Base-by-base conservation (phyloP, 2,329 filamentous ascomycete genomes). In the Venturia pyrina region DNA sequence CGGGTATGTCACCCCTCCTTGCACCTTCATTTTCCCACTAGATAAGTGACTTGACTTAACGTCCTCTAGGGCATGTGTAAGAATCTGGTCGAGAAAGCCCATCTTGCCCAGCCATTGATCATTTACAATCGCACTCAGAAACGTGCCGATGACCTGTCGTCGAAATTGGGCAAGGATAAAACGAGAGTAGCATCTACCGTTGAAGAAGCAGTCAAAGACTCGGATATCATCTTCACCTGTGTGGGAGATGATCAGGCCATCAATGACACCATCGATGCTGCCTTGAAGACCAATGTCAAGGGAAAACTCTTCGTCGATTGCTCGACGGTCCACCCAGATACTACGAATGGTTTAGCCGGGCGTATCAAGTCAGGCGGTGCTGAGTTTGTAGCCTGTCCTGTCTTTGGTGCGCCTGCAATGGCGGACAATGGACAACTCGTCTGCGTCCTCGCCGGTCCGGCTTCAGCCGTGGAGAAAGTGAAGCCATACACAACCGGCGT, bases 281-380 rank as follows among this genome's bases (percentile, higher is more conserved):
- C 88, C 40, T 77, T 91, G 3, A 71, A 83, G 61, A 73, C 77
- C 21, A 78, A 85, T 66, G 77, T 90, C 21, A 81, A 81, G 37
- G 87, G 85, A 68, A 96, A 96, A 78, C 79, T 95, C 19, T 87
- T 96, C 70, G 83, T 96, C 41, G 92, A 96, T 73, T 93, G 89
- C 81, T 95, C 90, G 3, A 96, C 92, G 34, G 85, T 96, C 44
- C 89, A 95, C 75, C 92, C 93, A 0, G 88, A 93, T 65, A 91
- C 89, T 4, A 90, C 89, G 1, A 84, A 90, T 68, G 81, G 80
- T 34, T 76, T 91, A 3, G 87, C 87, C 34, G 80, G 85, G 70
- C 79, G 76, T 34, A 78, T 89, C 67, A 78, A 79, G 15, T 80
- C 74, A 1, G 81, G 81, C 32, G 89, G 89, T 6, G 91, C 84